phyloP scores from a whole-genome alignment of 192 early-diverging fungal genomes.

The Backusella sp. region DNA sequence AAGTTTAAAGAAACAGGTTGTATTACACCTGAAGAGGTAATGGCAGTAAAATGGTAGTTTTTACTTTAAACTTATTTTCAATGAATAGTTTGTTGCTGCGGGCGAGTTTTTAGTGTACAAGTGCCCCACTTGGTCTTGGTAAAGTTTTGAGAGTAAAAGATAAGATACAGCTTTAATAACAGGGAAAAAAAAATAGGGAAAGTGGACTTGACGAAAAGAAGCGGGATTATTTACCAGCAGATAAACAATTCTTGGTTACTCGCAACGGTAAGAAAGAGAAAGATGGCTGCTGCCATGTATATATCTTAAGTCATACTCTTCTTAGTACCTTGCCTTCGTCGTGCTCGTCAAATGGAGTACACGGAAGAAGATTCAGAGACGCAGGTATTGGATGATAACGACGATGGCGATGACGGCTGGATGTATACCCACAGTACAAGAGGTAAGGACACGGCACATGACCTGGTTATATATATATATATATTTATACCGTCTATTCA shows the following conservation, averaged over 20 bases:
- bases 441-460: conserved; percentile 28
- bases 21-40: conserved; percentile 92
- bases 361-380: conserved; percentile 56
- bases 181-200: conserved; percentile 33
- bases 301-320: background rate
- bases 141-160: background rate
- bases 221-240: conserved; percentile 75
- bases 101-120: conserved; percentile 98
- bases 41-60: background rate
- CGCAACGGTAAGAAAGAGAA: conserved; percentile 63
- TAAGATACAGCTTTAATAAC: background rate
- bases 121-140: conserved; percentile 98
- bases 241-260: conserved; percentile 96
- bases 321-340: conserved; percentile 83
- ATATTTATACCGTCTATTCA: background rate
- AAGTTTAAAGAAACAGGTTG: conserved; percentile 96
- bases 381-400: conserved; percentile 57
- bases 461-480: background rate
- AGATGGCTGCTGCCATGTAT: background rate
- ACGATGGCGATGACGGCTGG: conserved; percentile 75
- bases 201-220: conserved; percentile 68
- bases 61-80: background rate
- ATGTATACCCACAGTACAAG: conserved; percentile 78
- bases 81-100: conserved; percentile 81
- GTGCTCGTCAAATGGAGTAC: conserved; percentile 84